Evolutionary conservation across 1,284 basidiomycete genomes (phyloP).

Genomic region (Ceratobasidium sp.): DNA sequence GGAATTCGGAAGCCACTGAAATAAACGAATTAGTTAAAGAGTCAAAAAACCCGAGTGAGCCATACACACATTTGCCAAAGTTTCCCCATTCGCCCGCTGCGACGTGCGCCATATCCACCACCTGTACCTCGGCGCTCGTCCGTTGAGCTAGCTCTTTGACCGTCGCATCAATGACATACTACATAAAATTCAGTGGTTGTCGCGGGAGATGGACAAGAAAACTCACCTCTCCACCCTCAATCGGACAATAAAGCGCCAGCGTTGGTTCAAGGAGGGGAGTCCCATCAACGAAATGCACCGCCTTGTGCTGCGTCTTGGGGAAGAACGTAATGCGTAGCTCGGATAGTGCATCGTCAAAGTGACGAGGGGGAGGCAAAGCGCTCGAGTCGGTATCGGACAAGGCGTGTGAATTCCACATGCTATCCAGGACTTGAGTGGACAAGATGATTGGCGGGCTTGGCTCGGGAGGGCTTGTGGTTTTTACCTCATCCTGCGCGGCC

Average conservation of each 20-base stretch:
- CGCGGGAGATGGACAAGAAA: not conserved
- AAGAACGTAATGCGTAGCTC: conserved; percentile 79
- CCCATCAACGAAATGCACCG: conserved; percentile 65
- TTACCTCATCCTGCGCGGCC: too few relatives aligned
- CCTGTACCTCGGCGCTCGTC: conserved; percentile 80
- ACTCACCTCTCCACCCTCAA: conserved; percentile 75
- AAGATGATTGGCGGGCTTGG: not conserved
- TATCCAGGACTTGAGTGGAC: not conserved
- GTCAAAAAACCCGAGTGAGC: conserved; percentile 34
- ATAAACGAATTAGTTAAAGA: conserved; percentile 66
- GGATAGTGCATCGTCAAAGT: conserved; percentile 76
- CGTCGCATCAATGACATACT: conserved; percentile 78
- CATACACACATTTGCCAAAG: conserved; percentile 73
- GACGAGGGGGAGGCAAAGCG: conserved; percentile 64
- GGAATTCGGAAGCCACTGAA: conserved; percentile 75
- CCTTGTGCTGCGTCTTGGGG: conserved; percentile 80
- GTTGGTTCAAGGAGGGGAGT: conserved; percentile 69
- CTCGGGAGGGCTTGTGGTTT: too few relatives aligned
- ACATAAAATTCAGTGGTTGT: not conserved
- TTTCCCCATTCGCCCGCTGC: conserved; percentile 83
- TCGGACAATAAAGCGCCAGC: conserved; percentile 83
- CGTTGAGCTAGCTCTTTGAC: conserved; percentile 80
- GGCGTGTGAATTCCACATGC: conserved; percentile 15
- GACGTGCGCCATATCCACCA: conserved; percentile 82
- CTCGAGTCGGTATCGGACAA: not conserved